Conservation (phyloP, 768 basidiomycete genomes). For the Cystofilobasidium ferigula region DNA sequence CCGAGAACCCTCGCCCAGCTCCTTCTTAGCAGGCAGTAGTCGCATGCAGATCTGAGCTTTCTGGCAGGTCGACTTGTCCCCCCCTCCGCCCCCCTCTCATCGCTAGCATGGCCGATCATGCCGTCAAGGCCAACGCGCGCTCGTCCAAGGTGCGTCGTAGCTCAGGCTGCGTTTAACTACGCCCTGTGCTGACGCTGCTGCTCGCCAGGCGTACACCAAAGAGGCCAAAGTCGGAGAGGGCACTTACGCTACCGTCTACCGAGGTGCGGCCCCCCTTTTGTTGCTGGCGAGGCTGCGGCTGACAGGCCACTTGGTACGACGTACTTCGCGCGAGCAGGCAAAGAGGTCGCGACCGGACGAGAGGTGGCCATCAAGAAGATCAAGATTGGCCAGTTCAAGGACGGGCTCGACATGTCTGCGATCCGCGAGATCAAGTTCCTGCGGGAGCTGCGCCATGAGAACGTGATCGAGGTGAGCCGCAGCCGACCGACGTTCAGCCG, state of each 20-base stretch:
- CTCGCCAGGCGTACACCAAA: constrained; percentile 31
- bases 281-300: constrained; percentile 13
- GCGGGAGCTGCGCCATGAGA: constrained; percentile 83
- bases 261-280: constrained; percentile 47
- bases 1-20: no score
- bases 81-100: neutral
- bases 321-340: constrained; percentile 45
- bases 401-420: constrained; percentile 97
- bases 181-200: no score
- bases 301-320: no score
- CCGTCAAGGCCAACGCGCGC: constrained; percentile 15
- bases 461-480: constrained; percentile 71
- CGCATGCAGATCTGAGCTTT: neutral
- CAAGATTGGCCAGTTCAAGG: constrained; percentile 90
- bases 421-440: constrained; percentile 96
- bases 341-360: constrained; percentile 60
- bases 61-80: no score
- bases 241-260: constrained; percentile 90
- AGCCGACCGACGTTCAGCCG: neutral
- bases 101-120: constrained; percentile 16
- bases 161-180: no score
- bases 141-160: neutral
- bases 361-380: constrained; percentile 98
- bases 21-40: neutral
- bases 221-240: constrained; percentile 51